Evolutionary conservation across 257 asterid species (phyloP), one percentile per base, ranked within the genome.

Genomic region (Parsonsia alboflavescens): DNA sequence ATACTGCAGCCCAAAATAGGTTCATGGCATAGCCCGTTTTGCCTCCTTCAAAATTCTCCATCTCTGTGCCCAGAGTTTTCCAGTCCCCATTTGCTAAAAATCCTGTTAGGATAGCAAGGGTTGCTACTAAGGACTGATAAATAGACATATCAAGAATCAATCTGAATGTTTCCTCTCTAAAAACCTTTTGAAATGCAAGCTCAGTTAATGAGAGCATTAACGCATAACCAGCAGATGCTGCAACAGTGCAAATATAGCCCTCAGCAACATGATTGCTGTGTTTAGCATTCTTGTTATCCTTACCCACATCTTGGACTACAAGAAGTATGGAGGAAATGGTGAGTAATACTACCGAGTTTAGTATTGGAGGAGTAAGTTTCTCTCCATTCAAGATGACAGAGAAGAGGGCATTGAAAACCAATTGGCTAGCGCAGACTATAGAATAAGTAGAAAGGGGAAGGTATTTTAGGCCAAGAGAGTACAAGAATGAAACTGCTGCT

Each of bases 381-480:
- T 90, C 84, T 10, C 75, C 75, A 13, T 88, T 88, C 53, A 88
- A 78, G 82, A 87, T 61, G 77, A 76, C 81, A 0, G 89, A 81
- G 57, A 90, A 88, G 28, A 87, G 45, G 21, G 92, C 88, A 44
- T 84, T 90, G 88, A 90, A 90, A 0, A 75, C 88, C 42, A 90
- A 79, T 67, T 85, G 94, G 54, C 85, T 80, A 10, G 94, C 78
- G 65, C 79, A 73, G 9, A 87, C 72, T n/a, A 90, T 80, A 0
- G 94, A 84, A 71, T 73, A 88, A 0, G 91, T 87, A 0, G 96
- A 85, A 39, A 84, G 87, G 2, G 94, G 84, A 12, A 90, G 92
- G 28, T 81, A 56, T 41, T 70, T 74, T 10, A 88, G 72, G 7
- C 94, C 96, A 11, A 84, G 69, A 1, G 96, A 64, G 21, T 84